phyloP scores from a whole-genome alignment of 2,329 filamentous ascomycete species.

The Tolypocladium amazonense region DNA sequence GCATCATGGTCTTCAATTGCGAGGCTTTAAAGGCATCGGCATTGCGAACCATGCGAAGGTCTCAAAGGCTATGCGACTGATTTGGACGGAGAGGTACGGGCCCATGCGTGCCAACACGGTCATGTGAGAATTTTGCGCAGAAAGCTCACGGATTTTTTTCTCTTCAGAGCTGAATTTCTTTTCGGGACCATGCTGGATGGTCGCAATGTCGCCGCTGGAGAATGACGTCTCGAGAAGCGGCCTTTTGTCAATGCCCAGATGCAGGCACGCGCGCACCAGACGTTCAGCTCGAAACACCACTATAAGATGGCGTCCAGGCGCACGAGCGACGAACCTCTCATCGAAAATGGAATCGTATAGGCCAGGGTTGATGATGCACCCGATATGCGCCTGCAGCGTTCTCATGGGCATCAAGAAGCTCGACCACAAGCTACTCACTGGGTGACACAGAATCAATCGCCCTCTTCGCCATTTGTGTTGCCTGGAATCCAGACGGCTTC shows the following conservation, averaged over 20 bases:
- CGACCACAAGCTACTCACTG: neutral
- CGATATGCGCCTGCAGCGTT: slow-evolving; percentile 2
- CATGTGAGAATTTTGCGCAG: neutral
- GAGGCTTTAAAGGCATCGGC: too few relatives aligned
- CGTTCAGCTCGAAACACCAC: neutral
- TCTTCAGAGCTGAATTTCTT: neutral
- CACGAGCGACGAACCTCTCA: neutral
- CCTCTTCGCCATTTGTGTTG: neutral
- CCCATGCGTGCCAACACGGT: neutral
- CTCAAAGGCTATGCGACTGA: neutral
- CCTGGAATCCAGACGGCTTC: neutral
- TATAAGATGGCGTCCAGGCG: neutral
- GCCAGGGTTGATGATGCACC: slow-evolving; percentile 3
- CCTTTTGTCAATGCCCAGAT: neutral
- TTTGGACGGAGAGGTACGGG: neutral
- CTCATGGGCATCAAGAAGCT: neutral
- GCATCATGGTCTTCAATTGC: too few relatives aligned
- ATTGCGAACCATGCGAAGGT: neutral
- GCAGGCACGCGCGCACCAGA: neutral
- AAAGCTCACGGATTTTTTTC: neutral
- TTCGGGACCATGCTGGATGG: neutral
- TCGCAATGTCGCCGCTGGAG: slow-evolving; percentile 6
- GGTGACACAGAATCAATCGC: neutral
- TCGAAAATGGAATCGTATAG: slow-evolving; percentile 3
- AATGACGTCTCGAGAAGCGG: slow-evolving; percentile 1